Conservation (phyloP, 495 filamentous ascomycete species). For the Paragyromitra xinjiangensis region DNA sequence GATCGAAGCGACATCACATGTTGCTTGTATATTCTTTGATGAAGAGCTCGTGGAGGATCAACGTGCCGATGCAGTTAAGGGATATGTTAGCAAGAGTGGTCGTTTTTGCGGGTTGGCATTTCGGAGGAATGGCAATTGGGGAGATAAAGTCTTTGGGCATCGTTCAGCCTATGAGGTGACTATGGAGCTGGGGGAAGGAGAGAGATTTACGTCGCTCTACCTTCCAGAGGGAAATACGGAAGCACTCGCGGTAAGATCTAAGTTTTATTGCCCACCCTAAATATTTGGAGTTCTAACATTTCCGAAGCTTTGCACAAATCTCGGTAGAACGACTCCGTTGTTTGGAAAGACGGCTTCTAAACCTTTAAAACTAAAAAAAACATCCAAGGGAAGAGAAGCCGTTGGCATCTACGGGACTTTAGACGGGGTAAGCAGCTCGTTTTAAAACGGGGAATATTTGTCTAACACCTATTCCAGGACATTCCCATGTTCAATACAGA, state of each 20-base stretch:
- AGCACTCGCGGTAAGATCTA: conserved; percentile 51
- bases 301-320: conserved; percentile 54
- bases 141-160: conserved; percentile 50
- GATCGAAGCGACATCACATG: conserved; percentile 35
- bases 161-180: conserved; percentile 54
- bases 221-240: conserved; percentile 35
- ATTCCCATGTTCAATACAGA: conserved; percentile 7
- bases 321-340: conserved; percentile 54
- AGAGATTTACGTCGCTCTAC: conserved; percentile 52
- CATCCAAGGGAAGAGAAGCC: conserved; percentile 32
- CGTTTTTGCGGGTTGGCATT: conserved; percentile 54
- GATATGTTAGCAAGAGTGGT: conserved; percentile 52
- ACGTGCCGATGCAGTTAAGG: conserved; percentile 53
- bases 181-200: conserved; percentile 48
- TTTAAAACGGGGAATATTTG: background rate
- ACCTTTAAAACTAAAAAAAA: background rate
- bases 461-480: conserved; percentile 26
- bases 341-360: conserved; percentile 44
- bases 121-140: conserved; percentile 51
- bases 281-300: conserved; percentile 26
- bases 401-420: conserved; percentile 53
- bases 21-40: conserved; percentile 52
- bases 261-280: background rate
- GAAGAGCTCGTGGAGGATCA: conserved; percentile 28
- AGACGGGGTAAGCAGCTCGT: conserved; percentile 30